Percentiles rank a stretch among this genome's conserved stretches.
Conservation (phyloP, 106 monocot genomes). For the Dioscorea dumetorum region DNA sequence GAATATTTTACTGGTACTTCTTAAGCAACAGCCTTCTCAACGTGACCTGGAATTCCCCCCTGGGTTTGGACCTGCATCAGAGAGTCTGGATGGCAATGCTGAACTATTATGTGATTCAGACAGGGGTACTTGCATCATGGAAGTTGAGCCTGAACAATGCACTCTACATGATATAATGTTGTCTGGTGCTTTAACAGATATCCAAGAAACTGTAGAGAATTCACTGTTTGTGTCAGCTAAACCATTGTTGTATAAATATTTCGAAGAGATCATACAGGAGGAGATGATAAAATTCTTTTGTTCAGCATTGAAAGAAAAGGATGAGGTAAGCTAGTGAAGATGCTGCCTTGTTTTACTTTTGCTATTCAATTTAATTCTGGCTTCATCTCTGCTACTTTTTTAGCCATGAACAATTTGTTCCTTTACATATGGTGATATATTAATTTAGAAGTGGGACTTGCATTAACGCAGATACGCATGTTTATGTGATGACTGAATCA, state of each 20-base stretch:
- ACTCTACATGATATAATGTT: slow-evolving; percentile 1
- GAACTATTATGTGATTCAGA: slow-evolving; percentile 4
- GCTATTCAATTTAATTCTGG: too few species aligned
- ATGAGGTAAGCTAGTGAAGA: slow-evolving; percentile 25
- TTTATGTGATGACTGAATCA: too few species aligned
- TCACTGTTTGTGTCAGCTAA: slow-evolving; percentile 60
- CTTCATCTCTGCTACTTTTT: too few species aligned
- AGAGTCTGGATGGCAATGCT: slow-evolving; percentile 3
- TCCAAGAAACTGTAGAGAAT: slow-evolving; percentile 38
- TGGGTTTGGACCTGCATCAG: slow-evolving; percentile 60
- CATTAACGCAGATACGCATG: too few species aligned
- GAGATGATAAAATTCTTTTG: slow-evolving; percentile 52
- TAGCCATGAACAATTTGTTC: too few species aligned
- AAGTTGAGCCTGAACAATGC: slow-evolving; percentile 3
- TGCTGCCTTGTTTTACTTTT: not conserved
- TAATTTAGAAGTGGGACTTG: too few species aligned
- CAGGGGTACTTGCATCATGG: slow-evolving; percentile 3
- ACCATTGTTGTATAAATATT: slow-evolving; percentile 41
- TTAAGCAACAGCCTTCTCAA: slow-evolving; percentile 12
- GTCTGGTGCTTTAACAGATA: slow-evolving; percentile 14
- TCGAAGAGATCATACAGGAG: slow-evolving; percentile 54
- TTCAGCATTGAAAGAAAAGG: slow-evolving; percentile 13
- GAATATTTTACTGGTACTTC: slow-evolving; percentile 20
- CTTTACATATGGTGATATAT: too few species aligned
- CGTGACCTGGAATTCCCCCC: slow-evolving; percentile 72